Evolutionary conservation across 441 rosid genomes (phyloP), one percentile per base, ranked within the genome.

Genomic region (Dalechampia spathulata): DNA sequence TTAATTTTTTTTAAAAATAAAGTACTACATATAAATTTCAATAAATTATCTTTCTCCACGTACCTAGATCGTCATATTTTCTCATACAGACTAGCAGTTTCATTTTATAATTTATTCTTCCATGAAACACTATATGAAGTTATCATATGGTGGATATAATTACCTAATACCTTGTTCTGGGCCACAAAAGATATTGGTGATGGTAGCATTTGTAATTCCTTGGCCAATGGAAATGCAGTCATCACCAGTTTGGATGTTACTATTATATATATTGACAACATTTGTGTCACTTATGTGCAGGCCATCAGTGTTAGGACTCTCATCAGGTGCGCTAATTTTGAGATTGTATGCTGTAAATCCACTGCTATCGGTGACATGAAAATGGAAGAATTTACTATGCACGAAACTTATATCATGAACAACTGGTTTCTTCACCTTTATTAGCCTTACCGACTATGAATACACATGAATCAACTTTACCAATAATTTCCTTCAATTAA

Each of bases 81-180:
- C n/a, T n/a, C n/a, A n/a, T n/a, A n/a, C n/a, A n/a, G n/a, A n/a
- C n/a, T n/a, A n/a, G n/a, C n/a, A n/a, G n/a, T n/a, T n/a, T n/a
- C n/a, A n/a, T n/a, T n/a, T n/a, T n/a, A n/a, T n/a, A n/a, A n/a
- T n/a, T n/a, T n/a, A n/a, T n/a, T n/a, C n/a, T n/a, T n/a, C n/a
- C n/a, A n/a, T n/a, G n/a, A n/a, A n/a, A n/a, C n/a, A n/a, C n/a
- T n/a, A n/a, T n/a, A n/a, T n/a, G n/a, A n/a, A n/a, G n/a, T n/a
- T n/a, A n/a, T n/a, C n/a, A n/a, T n/a, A n/a, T n/a, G n/a, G 34
- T 8, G 8, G 34, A 7, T 41, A 20, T 21, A 19, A 10, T 23
- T 62, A 87, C 96, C 88, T 81, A 51, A 90, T 73, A 42, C 87
- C 97, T 46, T 90, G 97, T 38, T 94, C 78, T n/a, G 87, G 97